Percentiles rank a stretch among this genome's conserved stretches.
Conservation (phyloP, 441 rosid genomes). For the Aquilaria agallochum region DNA sequence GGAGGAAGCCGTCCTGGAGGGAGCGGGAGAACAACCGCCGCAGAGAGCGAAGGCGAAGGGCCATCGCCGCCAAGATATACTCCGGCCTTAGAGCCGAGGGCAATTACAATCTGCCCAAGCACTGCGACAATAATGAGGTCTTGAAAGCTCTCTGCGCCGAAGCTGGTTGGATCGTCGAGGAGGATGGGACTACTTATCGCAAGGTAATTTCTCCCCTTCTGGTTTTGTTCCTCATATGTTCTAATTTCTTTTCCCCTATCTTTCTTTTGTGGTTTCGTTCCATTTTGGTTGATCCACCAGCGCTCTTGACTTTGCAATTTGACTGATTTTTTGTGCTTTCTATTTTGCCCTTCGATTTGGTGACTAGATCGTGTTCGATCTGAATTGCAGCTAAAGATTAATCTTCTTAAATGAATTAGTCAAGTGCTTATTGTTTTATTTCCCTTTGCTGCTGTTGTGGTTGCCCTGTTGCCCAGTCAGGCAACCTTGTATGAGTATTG, state of each 20-base stretch:
- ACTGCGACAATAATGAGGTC: slow-evolving; percentile 76
- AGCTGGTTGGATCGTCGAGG: slow-evolving; percentile 78
- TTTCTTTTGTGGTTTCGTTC: background rate
- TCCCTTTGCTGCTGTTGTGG: too few species aligned
- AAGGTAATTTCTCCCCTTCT: slow-evolving; percentile 28
- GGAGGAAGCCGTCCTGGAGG: slow-evolving; percentile 66
- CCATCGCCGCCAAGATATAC: slow-evolving; percentile 76
- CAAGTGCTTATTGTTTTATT: too few species aligned
- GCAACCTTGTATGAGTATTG: too few species aligned
- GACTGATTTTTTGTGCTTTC: too few species aligned
- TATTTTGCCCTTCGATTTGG: too few species aligned
- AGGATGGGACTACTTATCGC: slow-evolving; percentile 78
- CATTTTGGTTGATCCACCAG: too few species aligned
- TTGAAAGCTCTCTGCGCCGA: slow-evolving; percentile 73
- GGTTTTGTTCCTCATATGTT: too few species aligned
- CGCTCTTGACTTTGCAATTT: too few species aligned
- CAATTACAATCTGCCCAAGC: slow-evolving; percentile 68
- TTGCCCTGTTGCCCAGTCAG: too few species aligned
- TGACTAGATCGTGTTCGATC: too few species aligned
- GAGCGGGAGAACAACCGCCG: slow-evolving; percentile 75
- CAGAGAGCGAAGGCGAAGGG: slow-evolving; percentile 71
- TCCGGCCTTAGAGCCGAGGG: slow-evolving; percentile 73
- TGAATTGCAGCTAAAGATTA: too few species aligned
- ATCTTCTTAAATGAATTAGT: too few species aligned
- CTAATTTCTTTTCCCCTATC: background rate